A percentile compares a stretch with the other conserved stretches of the same genome.
Conservation (phyloP, 2,329 filamentous ascomycete species). For the Fusarium sarcochroum region DNA sequence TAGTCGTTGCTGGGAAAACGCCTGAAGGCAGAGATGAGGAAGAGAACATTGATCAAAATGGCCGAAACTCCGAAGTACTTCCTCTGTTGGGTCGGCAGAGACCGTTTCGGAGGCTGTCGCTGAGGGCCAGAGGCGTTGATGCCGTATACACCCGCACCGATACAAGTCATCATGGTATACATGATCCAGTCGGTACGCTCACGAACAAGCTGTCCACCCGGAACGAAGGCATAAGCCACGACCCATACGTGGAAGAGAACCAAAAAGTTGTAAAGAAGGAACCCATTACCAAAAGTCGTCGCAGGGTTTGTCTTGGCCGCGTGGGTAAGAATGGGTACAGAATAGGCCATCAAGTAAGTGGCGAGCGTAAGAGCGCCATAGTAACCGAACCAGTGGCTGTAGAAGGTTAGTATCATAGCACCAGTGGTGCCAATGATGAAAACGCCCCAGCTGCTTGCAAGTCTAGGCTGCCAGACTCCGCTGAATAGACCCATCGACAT, state of each 20-base stretch:
- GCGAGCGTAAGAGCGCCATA: constrained; percentile 84
- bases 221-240: constrained; percentile 97
- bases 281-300: constrained; percentile 87
- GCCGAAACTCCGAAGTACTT: constrained; percentile 72
- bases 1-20: constrained; percentile 96
- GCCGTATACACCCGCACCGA: constrained; percentile 88
- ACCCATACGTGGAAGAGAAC: constrained; percentile 99
- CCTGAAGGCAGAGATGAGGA: constrained; percentile 84
- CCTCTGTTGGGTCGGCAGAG: constrained; percentile 59
- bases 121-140: constrained; percentile 67
- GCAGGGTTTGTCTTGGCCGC: constrained; percentile 84
- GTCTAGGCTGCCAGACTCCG: constrained; percentile 79
- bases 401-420: constrained; percentile 82
- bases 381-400: constrained; percentile 89
- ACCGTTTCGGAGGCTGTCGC: constrained; percentile 51
- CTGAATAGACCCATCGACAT: constrained; percentile 87
- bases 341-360: constrained; percentile 84
- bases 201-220: constrained; percentile 90
- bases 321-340: constrained; percentile 80
- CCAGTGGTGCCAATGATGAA: constrained; percentile 85
- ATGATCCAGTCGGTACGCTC: constrained; percentile 98
- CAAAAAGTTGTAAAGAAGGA: constrained; percentile 92
- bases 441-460: constrained; percentile 83
- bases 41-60: constrained; percentile 82
- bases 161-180: constrained; percentile 84